A percentile compares a stretch with the other conserved stretches of the same genome.
These are phyloP conservation scores for Penicillium sp. DNA, from an alignment of 2,329 filamentous ascomycete species.

Conservation along the genomic window DNA sequence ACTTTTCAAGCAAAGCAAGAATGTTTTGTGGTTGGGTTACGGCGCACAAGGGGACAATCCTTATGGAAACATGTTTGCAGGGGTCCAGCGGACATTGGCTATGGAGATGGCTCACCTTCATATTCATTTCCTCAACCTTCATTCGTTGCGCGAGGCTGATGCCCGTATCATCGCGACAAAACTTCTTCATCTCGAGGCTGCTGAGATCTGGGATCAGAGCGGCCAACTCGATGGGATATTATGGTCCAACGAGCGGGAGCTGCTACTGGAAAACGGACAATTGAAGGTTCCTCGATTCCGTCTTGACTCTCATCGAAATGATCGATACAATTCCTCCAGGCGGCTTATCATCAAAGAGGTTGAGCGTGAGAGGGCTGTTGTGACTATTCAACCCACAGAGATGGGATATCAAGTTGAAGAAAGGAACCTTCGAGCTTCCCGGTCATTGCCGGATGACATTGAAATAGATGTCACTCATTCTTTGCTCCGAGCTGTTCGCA, in stretches of 20 bases:
- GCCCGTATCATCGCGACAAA: slow-evolving; percentile 8
- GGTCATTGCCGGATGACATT: neutral
- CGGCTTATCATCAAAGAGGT: slow-evolving; percentile 19
- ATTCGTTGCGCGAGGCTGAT: slow-evolving; percentile 4
- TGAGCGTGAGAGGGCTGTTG: slow-evolving; percentile 1
- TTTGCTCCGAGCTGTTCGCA: slow-evolving; percentile 14
- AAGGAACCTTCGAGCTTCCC: neutral
- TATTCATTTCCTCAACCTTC: slow-evolving; percentile 22
- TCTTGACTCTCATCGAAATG: slow-evolving; percentile 16
- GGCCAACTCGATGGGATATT: slow-evolving; percentile 17
- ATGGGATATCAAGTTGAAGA: slow-evolving; percentile 15
- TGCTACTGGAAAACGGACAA: slow-evolving; percentile 24
- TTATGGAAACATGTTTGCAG: slow-evolving; percentile 21
- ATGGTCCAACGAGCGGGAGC: slow-evolving; percentile 34
- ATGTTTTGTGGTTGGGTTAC: slow-evolving; percentile 26
- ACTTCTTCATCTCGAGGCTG: slow-evolving; percentile 18
- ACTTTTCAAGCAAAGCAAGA: slow-evolving; percentile 20
- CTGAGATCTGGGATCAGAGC: slow-evolving; percentile 18
- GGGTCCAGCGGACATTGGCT: slow-evolving; percentile 23
- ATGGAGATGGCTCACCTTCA: slow-evolving; percentile 23
- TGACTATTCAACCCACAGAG: slow-evolving; percentile 6
- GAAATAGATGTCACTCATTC: slow-evolving; percentile 13
- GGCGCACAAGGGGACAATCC: slow-evolving; percentile 25
- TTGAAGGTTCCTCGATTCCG: slow-evolving; percentile 32
- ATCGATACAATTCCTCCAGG: slow-evolving; percentile 26